Evolutionary conservation across 306 rosid genomes (phyloP).

Genomic region (Vigna trinervia): DNA sequence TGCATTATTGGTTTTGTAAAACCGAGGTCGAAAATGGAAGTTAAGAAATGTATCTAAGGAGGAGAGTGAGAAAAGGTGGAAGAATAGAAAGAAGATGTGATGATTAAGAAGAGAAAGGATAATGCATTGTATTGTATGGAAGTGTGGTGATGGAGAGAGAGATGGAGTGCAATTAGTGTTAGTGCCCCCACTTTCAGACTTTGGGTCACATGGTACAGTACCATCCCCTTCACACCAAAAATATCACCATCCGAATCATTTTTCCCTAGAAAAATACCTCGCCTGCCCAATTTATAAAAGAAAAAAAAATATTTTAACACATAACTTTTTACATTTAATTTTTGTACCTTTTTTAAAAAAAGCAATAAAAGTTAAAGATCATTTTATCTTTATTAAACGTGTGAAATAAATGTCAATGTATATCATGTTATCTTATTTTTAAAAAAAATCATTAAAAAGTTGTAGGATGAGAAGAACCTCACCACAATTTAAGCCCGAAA

Average conservation of each 20-base stretch:
- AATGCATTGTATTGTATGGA: background rate
- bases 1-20: too few species aligned
- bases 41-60: too few species aligned
- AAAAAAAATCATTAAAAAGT: constrained; percentile 31
- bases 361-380: too few species aligned
- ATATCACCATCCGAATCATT: constrained; percentile 47
- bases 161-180: constrained; percentile 42
- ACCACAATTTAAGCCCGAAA: constrained; percentile 41
- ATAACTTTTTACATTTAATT: too few species aligned
- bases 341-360: too few species aligned
- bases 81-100: too few species aligned
- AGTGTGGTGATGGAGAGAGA: background rate
- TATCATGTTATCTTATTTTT: too few species aligned
- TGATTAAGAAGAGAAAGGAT: background rate
- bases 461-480: constrained; percentile 28
- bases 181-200: constrained; percentile 53
- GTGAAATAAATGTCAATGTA: too few species aligned
- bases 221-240: constrained; percentile 37
- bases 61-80: too few species aligned
- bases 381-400: too few species aligned
- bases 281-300: constrained; percentile 35
- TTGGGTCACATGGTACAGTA: constrained; percentile 44
- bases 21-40: too few species aligned
- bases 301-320: background rate
- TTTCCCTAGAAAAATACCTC: constrained; percentile 10